phyloP scores from a whole-genome alignment of 805 yeast genomes.

The Lachancea dasiensis region DNA sequence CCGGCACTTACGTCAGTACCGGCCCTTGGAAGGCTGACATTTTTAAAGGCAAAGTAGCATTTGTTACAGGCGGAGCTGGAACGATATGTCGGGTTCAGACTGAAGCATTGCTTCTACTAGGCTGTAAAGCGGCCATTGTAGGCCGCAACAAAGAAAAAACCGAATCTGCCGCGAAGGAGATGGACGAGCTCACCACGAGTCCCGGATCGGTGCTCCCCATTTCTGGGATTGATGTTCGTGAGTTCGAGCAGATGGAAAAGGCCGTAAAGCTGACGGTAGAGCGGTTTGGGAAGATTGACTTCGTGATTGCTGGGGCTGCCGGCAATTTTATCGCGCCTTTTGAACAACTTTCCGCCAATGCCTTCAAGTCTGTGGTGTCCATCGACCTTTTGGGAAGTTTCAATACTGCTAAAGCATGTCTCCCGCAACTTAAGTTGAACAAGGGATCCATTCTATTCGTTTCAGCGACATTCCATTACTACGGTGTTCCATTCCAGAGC shows the following conservation, averaged over 20 bases:
- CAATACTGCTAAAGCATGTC: constrained; percentile 83
- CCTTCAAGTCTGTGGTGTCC: constrained; percentile 79
- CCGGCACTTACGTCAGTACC: constrained; percentile 24
- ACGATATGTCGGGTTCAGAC: constrained; percentile 89
- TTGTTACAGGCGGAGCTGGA: constrained; percentile 95
- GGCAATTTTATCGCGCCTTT: constrained; percentile 86
- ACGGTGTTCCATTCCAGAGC: constrained; percentile 81
- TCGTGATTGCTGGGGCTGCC: constrained; percentile 91
- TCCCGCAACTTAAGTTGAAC: constrained; percentile 53
- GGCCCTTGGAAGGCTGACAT: constrained; percentile 50
- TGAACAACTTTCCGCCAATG: constrained; percentile 72
- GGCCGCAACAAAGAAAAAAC: constrained; percentile 74
- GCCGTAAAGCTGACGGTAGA: constrained; percentile 66
- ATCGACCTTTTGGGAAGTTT: constrained; percentile 86
- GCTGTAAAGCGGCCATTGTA: constrained; percentile 80
- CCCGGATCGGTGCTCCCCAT: constrained; percentile 59
- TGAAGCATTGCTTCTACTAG: constrained; percentile 75
- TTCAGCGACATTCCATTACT: constrained; percentile 84
- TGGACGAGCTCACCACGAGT: constrained; percentile 35
- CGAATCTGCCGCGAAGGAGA: constrained; percentile 58
- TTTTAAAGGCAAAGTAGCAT: constrained; percentile 79
- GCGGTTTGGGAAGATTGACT: constrained; percentile 74
- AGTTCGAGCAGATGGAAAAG: constrained; percentile 46
- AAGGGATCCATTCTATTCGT: constrained; percentile 75
- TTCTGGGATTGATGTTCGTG: constrained; percentile 75